phyloP scores from a whole-genome alignment of 2,329 filamentous ascomycete genomes.

The Claviceps lovelessii region DNA sequence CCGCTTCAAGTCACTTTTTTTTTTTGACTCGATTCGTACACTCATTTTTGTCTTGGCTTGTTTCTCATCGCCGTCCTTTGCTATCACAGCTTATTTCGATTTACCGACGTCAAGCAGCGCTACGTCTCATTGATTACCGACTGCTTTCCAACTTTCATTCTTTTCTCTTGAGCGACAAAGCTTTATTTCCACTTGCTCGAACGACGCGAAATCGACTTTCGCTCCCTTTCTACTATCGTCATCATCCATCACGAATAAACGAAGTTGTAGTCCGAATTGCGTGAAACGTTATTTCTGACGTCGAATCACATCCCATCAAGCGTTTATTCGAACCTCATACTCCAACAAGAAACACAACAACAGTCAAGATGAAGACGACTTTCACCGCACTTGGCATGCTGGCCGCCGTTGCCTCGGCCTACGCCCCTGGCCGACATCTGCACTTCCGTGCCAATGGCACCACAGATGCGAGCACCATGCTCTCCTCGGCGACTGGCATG shows the following conservation, averaged over 20 bases:
- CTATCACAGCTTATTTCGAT: slow-evolving; percentile 6
- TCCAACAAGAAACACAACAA: background rate
- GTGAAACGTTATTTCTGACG: background rate
- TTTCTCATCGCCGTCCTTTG: slow-evolving; percentile 4
- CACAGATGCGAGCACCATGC: slow-evolving; percentile 24
- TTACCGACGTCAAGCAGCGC: slow-evolving; percentile 7
- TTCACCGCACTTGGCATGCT: slow-evolving; percentile 29
- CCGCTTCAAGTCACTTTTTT: slow-evolving; percentile 1
- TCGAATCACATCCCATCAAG: background rate
- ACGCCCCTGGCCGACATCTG: slow-evolving; percentile 19
- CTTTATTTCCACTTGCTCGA: slow-evolving; percentile 15
- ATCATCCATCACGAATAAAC: background rate
- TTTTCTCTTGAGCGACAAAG: slow-evolving; percentile 17
- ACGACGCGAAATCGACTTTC: slow-evolving; percentile 21
- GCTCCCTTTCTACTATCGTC: slow-evolving; percentile 6
- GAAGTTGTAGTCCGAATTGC: background rate
- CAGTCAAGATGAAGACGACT: slow-evolving; percentile 33
- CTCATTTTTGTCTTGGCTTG: slow-evolving; percentile 17
- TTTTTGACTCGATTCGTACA: slow-evolving; percentile 8
- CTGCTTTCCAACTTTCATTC: slow-evolving; percentile 10
- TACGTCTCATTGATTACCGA: slow-evolving; percentile 6
- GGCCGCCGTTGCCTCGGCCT: slow-evolving; percentile 30
- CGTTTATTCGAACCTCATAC: background rate
- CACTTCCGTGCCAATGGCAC: slow-evolving; percentile 17
- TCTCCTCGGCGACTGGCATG: slow-evolving; percentile 39